Evolutionary conservation across 2,329 filamentous ascomycete genomes (phyloP).

Genomic region (Fusarium cicatricum): DNA sequence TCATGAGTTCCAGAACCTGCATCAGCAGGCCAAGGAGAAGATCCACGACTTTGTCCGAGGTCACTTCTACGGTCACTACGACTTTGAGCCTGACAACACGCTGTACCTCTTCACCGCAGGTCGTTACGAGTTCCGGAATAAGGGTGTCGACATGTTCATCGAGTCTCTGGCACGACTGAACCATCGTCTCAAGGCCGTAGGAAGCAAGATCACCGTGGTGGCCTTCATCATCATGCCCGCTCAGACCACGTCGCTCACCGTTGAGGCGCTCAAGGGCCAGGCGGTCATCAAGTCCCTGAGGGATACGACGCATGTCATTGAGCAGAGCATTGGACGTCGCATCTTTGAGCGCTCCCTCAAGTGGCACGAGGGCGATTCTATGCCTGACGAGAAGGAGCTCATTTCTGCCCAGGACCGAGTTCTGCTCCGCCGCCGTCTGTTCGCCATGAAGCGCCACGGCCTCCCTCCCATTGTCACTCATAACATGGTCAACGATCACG

Average conservation of each 20-base stretch:
- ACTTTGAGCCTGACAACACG: conserved; percentile 96
- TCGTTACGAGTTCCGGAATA: conserved; percentile 97
- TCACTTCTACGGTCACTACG: conserved; percentile 98
- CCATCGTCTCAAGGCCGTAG: conserved; percentile 84
- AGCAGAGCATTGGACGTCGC: conserved; percentile 89
- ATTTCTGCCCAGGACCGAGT: conserved; percentile 93
- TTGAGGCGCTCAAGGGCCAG: conserved; percentile 95
- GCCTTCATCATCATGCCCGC: conserved; percentile 99
- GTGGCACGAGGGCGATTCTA: conserved; percentile 93
- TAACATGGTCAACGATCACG: conserved; percentile 95
- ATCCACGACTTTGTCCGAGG: conserved; percentile 98
- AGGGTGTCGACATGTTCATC: conserved; percentile 99
- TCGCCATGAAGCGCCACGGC: conserved; percentile 92
- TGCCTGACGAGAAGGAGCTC: conserved; percentile 96
- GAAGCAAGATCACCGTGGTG: conserved; percentile 92
- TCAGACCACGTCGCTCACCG: conserved; percentile 92
- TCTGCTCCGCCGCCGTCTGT: conserved; percentile 87
- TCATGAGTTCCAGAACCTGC: conserved; percentile 98
- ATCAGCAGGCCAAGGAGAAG: conserved; percentile 96
- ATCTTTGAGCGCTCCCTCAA: conserved; percentile 93
- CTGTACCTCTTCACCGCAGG: conserved; percentile 98
- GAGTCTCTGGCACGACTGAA: conserved; percentile 95
- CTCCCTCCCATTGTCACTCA: conserved; percentile 97
- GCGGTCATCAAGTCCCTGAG: conserved; percentile 96
- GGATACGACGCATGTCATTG: conserved; percentile 92